A percentile compares a stretch with the other conserved stretches of the same genome.
Evolutionary conservation across 2,329 filamentous ascomycete species (phyloP).

Genomic region (Neonectria coccinea): DNA sequence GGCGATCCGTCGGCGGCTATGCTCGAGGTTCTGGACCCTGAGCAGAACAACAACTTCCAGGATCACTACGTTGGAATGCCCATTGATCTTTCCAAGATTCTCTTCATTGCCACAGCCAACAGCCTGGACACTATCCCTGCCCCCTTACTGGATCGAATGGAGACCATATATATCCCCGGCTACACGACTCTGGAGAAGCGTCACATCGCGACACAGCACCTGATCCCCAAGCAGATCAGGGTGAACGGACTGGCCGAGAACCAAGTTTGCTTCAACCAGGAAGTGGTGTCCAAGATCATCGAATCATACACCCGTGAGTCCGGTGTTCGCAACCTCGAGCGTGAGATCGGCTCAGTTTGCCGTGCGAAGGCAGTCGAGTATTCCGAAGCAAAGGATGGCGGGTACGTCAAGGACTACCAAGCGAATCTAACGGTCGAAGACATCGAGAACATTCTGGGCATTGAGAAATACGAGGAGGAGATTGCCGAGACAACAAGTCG

Average conservation of each 20-base stretch:
- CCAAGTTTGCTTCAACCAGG: slow-evolving; percentile 81
- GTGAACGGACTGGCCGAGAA: slow-evolving; percentile 85
- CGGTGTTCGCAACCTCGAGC: slow-evolving; percentile 94
- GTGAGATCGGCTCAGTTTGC: slow-evolving; percentile 94
- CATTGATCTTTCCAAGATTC: slow-evolving; percentile 93
- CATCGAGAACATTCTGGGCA: slow-evolving; percentile 89
- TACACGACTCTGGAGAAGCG: slow-evolving; percentile 98
- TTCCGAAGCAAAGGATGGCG: slow-evolving; percentile 86
- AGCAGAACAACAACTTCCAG: slow-evolving; percentile 94
- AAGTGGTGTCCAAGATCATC: slow-evolving; percentile 94
- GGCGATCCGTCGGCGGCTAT: slow-evolving; percentile 97
- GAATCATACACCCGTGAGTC: slow-evolving; percentile 96
- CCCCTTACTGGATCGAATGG: slow-evolving; percentile 96
- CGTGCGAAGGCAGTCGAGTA: slow-evolving; percentile 95
- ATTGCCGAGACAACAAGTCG: slow-evolving; percentile 87
- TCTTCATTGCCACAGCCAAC: slow-evolving; percentile 98
- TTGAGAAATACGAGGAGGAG: slow-evolving; percentile 94
- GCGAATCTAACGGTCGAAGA: slow-evolving; percentile 81
- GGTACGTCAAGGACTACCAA: slow-evolving; percentile 76
- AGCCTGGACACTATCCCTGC: slow-evolving; percentile 92
- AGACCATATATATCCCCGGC: slow-evolving; percentile 91
- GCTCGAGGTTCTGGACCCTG: slow-evolving; percentile 96
- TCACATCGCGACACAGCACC: slow-evolving; percentile 90
- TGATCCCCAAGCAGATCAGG: slow-evolving; percentile 95
- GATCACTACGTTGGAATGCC: slow-evolving; percentile 98